Evolutionary conservation across 805 yeast species (phyloP), one percentile per base, ranked within the genome.

Genomic region (Starmerella sp.): DNA sequence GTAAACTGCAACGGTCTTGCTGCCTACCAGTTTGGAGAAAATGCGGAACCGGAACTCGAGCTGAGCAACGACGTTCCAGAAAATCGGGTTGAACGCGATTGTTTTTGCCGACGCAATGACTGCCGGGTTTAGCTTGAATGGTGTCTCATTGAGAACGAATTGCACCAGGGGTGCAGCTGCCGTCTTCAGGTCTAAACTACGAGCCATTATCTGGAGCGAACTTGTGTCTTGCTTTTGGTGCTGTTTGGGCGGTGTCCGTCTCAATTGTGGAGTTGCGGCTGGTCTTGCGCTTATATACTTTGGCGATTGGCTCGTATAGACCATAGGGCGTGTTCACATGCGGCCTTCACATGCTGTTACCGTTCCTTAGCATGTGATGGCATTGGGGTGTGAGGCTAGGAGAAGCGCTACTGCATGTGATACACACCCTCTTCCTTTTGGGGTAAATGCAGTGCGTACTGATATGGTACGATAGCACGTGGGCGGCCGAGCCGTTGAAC

Each of bases 11-110:
- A 76, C 79, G 39, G 82, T 74, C 52, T 76, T 77, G 29, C 86
- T 83, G 34, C 86, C 83, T 1, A 84, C 77, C 22, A 86, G 58
- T 63, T 84, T 87, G 22, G 97, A 86, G 53, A 91, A 71, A 52
- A 84, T 64, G 61, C 85, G 84, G 14, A 86, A 81, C 57, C 80
- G 79, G 75, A 87, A 87, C 67, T 93, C 97, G 31, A 79, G 64
- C 63, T 97, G 78, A 6, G 98, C 98, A 28, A 80, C 95, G 55
- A 84, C 77, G 69, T 93, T 93, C 98, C 98, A 93, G 67, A 90
- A 91, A 35, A 86, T 78, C 15, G 98, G 98, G 68, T 93, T 93
- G 78, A 93, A 90, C 14, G 83, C 81, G 62, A 93, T 85, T 52
- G 52, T 58, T 8, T 55, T 53, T 2, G 65, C 65, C 3, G 65